Conservation (phyloP, 169 alveolate species). For the Blepharisma undulans region DNA sequence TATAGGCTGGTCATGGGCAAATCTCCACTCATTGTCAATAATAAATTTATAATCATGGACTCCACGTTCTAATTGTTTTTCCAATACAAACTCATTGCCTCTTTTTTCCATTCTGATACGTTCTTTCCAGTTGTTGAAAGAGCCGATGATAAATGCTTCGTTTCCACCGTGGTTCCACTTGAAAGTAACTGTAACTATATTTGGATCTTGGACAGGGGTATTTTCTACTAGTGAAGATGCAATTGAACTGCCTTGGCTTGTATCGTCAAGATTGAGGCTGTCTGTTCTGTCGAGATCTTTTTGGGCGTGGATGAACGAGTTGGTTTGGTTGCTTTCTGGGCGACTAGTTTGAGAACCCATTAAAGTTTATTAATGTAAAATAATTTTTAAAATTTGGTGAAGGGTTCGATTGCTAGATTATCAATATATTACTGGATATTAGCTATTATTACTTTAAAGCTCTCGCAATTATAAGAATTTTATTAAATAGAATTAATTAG, state of each 20-base stretch:
- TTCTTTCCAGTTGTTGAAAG: constrained; percentile 73
- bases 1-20: constrained; percentile 71
- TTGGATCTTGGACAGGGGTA: not conserved
- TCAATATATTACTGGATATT: too few species aligned
- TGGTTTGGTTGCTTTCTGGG: constrained; percentile 35
- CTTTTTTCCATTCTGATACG: constrained; percentile 59
- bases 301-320: constrained; percentile 34
- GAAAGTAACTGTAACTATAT: constrained; percentile 39
- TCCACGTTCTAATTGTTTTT: constrained; percentile 54
- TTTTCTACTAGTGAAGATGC: constrained; percentile 33
- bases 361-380: not conserved
- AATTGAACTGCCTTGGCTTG: constrained; percentile 3
- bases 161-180: constrained; percentile 78
- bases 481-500: not conserved
- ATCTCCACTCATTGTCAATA: constrained; percentile 81
- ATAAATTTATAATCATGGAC: constrained; percentile 72
- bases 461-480: too few species aligned
- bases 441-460: too few species aligned
- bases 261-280: constrained; percentile 25
- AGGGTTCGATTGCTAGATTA: too few species aligned
- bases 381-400: too few species aligned
- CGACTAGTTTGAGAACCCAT: constrained; percentile 26
- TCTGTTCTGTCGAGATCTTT: not conserved
- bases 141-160: constrained; percentile 63
- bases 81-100: constrained; percentile 50